These are phyloP conservation scores for Triticum urartu DNA, from an alignment of 176 grass and related monocot genomes.

Conservation along the genomic window DNA sequence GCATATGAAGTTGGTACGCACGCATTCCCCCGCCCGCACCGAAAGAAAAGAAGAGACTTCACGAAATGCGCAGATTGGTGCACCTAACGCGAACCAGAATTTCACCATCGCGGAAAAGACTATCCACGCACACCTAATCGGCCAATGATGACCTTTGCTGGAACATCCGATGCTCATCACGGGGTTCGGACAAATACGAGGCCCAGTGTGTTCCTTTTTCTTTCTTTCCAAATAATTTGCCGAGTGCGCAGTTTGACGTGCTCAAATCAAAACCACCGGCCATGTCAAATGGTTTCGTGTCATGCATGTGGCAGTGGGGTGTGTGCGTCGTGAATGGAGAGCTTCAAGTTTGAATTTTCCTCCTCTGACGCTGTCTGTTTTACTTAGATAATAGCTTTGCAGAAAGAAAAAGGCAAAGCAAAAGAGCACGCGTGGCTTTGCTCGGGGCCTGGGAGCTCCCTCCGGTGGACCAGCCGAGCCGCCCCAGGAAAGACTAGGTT, in stretches of 20 bases:
- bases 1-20: conserved; percentile 7
- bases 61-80: not conserved
- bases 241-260: not conserved
- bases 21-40: not conserved
- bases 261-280: not conserved
- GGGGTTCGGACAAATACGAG: too few species aligned
- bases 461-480: not conserved
- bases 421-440: not conserved
- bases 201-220: too few species aligned
- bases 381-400: too few species aligned
- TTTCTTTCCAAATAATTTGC: not conserved
- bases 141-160: not conserved
- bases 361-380: not conserved
- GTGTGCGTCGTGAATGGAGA: too few species aligned
- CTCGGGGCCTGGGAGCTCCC: not conserved
- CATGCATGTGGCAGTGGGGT: too few species aligned
- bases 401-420: not conserved
- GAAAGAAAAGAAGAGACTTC: not conserved
- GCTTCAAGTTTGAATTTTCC: not conserved
- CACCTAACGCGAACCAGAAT: not conserved
- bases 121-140: not conserved
- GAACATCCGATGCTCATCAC: not conserved
- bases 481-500: not conserved
- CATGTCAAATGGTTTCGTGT: too few species aligned
- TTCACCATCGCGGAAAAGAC: not conserved